phyloP scores from a whole-genome alignment of 1,139 yeast genomes.

The Saccharomyces hybrid region DNA sequence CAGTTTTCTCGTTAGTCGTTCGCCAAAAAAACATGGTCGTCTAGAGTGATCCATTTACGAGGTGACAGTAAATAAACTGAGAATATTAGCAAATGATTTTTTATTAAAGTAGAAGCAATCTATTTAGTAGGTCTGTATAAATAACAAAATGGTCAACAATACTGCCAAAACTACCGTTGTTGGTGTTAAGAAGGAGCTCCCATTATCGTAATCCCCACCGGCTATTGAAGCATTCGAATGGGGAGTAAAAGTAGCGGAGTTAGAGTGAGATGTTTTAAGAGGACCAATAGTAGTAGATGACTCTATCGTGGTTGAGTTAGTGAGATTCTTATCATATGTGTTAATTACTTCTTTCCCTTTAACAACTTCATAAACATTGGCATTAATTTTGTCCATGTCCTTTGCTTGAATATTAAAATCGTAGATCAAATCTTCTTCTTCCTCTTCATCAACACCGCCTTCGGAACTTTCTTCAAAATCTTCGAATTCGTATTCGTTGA shows the following conservation, averaged over 20 bases:
- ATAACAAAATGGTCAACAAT: conserved; percentile 4
- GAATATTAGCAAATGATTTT: neutral
- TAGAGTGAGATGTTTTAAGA: neutral
- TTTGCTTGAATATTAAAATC: neutral
- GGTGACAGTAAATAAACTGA: neutral
- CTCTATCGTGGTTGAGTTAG: neutral
- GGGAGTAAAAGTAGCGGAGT: neutral
- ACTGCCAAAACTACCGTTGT: conserved; percentile 6
- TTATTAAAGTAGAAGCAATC: neutral
- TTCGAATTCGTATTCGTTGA: conserved; percentile 5
- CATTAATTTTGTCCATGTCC: neutral
- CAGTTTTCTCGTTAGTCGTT: neutral
- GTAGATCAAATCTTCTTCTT: conserved; percentile 3
- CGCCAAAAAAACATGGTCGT: neutral
- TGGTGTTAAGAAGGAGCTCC: conserved; percentile 3
- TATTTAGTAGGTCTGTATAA: conserved; percentile 4
- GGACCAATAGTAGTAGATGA: neutral
- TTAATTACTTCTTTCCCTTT: neutral
- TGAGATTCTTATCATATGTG: neutral
- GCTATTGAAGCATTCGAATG: neutral
- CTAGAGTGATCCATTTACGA: neutral
- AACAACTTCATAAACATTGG: neutral
- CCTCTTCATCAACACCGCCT: conserved; percentile 7
- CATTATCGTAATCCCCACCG: neutral
- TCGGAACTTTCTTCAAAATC: conserved; percentile 4